Conservation (phyloP, 2,329 filamentous ascomycete genomes). For the Aspergillus niger region DNA sequence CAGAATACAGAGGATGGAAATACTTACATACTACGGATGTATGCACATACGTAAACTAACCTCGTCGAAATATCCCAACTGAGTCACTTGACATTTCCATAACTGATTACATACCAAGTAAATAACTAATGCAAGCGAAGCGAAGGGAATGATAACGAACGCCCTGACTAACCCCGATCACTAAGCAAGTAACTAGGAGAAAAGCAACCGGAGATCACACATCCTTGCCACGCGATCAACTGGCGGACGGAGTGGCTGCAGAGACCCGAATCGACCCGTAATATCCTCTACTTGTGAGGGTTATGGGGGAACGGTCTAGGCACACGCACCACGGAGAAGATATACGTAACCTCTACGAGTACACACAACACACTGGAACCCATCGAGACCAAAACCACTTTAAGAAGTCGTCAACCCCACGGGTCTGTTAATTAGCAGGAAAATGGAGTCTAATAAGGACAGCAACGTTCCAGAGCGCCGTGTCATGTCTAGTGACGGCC, state of each 20-base stretch:
- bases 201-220: neutral
- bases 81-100: neutral
- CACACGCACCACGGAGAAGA: neutral
- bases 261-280: neutral
- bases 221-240: neutral
- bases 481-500: neutral
- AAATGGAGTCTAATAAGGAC: neutral
- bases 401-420: neutral
- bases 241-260: neutral
- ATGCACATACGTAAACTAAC: neutral
- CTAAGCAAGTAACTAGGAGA: neutral
- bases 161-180: neutral
- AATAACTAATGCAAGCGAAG: neutral
- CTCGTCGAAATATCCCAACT: neutral
- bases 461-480: constrained; percentile 1
- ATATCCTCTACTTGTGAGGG: neutral
- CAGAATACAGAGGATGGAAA: neutral
- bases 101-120: neutral
- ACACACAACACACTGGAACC: too few species aligned
- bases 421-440: neutral
- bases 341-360: too few species aligned
- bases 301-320: neutral
- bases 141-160: neutral
- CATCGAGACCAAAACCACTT: neutral
- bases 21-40: neutral